Evolutionary conservation across 495 filamentous ascomycete genomes (phyloP).

Genomic region (Talaromyces wortmannii): DNA sequence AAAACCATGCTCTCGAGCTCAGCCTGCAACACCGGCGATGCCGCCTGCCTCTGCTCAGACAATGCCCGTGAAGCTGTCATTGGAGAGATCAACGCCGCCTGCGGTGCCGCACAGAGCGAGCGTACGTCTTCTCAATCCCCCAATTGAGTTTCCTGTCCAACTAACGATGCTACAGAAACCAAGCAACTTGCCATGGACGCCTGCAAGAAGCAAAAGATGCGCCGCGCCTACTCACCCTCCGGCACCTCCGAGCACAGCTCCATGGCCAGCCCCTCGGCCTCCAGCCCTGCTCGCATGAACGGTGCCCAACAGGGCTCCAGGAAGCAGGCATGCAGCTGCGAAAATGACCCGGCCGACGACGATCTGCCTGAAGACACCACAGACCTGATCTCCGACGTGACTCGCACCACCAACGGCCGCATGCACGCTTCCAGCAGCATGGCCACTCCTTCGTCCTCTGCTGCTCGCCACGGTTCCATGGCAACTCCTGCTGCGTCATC

Average conservation of each 20-base stretch:
- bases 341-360: not conserved
- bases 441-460: slow-evolving; percentile 1
- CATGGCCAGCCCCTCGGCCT: not conserved
- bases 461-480: not conserved
- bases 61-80: not conserved
- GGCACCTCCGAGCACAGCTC: not conserved
- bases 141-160: not conserved
- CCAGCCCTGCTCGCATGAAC: not conserved
- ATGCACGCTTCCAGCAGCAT: not conserved
- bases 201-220: not conserved
- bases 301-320: not conserved
- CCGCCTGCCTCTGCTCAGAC: slow-evolving; percentile 5
- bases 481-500: not conserved
- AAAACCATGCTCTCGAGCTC: not conserved
- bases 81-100: slow-evolving; percentile 3
- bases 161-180: not conserved
- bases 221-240: slow-evolving; percentile 2
- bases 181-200: not conserved
- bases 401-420: not conserved
- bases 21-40: slow-evolving; percentile 4
- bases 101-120: slow-evolving; percentile 1
- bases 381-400: not conserved
- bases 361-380: not conserved
- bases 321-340: not conserved
- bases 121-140: not conserved